Base-by-base conservation (phyloP, 2,329 filamentous ascomycete species). In the Ophiostoma australiae region DNA sequence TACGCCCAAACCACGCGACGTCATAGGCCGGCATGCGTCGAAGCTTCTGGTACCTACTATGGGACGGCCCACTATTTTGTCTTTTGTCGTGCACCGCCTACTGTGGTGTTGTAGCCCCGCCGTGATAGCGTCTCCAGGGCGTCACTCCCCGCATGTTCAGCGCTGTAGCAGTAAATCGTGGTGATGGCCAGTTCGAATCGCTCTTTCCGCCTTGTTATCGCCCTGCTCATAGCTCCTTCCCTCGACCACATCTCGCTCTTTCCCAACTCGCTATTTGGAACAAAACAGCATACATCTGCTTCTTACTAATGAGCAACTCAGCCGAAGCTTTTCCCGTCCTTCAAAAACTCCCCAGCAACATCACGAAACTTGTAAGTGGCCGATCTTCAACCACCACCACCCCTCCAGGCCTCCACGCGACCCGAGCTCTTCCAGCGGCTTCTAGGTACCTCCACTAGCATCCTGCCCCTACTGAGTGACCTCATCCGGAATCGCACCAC, bases 1-100 rank as follows among this genome's bases (percentile, higher is more conserved):
- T 58, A 58, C 7, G 10, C 11, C 4, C 52, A 58, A 58, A 58
- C 23, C 8, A 27, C 37, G 35, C 66, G 66, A 27, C 69, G 69
- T 71, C 71, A 72, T 66, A 58, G 52, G 52, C 20, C 55, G 17
- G 20, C 55, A 66, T 11, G 52, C 37, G 39, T 73, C 71, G 73
- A 73, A 73, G 71, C 73, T 73, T 73, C 73, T 73, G 61, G 73
- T 66, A 71, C 61, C 69, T 72, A 72, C 73, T 4, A 71, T 33
- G n/a, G 20, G 17, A 7, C 31, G 31, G n/a, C 8, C 66, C 66
- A 52, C 66, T 48, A 17, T 48, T 17, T 48, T 17, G 44, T 48
- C 37, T 39, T 39, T 10, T 39, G 6, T 39, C 37, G 37, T 39
- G 8, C 37, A 7, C 35, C 37, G 37, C 11, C 44, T 31, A 31